Evolutionary conservation across 2,329 filamentous ascomycete genomes (phyloP).

Genomic region (Grosmannia clavigera): DNA sequence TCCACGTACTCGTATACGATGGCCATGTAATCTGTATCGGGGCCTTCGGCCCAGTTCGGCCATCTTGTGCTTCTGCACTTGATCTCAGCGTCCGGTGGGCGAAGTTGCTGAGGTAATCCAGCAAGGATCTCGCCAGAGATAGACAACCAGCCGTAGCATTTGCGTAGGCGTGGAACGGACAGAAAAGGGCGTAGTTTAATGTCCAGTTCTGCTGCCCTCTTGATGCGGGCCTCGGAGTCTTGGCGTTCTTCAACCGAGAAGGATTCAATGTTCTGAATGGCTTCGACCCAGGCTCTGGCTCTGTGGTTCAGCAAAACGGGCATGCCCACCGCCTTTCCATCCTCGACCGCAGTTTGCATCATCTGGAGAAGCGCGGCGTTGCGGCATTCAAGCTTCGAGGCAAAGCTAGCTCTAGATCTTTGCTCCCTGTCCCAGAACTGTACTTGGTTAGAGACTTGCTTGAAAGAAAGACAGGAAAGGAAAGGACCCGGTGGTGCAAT

Average conservation of each 20-base stretch:
- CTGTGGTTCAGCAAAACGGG: neutral
- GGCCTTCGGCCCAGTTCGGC: neutral
- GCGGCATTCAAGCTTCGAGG: neutral
- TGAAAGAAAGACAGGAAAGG: neutral
- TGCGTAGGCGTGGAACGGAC: neutral
- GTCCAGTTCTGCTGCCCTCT: neutral
- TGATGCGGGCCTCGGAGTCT: neutral
- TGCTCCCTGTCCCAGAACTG: neutral
- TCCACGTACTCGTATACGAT: conserved; percentile 1
- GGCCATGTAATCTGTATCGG: neutral
- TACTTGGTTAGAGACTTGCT: neutral
- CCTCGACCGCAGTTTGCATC: neutral
- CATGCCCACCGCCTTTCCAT: neutral
- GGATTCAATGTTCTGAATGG: neutral
- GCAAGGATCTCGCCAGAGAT: neutral
- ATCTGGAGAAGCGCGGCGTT: conserved; percentile 1
- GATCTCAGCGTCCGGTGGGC: neutral
- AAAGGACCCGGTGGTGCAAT: no score
- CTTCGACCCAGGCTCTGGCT: neutral
- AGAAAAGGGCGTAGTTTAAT: neutral
- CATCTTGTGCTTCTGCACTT: neutral
- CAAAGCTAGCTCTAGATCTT: neutral
- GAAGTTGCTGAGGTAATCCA: neutral
- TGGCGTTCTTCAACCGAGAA: neutral
- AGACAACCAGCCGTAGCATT: neutral